These are phyloP conservation scores for Vachellia collinsii DNA, from an alignment of 306 rosid species.

Conservation along the genomic window DNA sequence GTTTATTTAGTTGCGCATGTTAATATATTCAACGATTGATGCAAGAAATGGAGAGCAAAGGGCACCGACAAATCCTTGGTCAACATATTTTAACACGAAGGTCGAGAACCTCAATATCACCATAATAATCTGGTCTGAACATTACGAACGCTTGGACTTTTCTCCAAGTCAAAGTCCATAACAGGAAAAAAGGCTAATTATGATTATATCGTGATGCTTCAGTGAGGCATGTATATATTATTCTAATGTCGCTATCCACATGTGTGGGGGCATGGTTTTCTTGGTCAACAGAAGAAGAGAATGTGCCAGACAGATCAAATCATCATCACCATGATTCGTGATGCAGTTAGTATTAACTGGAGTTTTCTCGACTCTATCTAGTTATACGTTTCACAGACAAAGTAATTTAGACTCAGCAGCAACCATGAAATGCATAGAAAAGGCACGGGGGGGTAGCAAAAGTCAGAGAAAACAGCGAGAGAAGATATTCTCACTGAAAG, in stretches of 20 bases:
- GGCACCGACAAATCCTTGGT: neutral
- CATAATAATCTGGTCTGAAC: neutral
- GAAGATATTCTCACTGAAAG: constrained; percentile 3
- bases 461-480: constrained; percentile 28
- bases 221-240: neutral
- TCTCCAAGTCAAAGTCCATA: neutral
- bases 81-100: neutral
- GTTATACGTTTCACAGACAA: neutral
- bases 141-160: neutral
- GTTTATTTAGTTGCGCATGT: no score
- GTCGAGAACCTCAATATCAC: neutral
- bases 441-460: neutral
- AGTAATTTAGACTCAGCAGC: neutral
- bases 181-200: neutral
- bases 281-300: neutral
- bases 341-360: neutral
- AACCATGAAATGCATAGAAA: constrained; percentile 25
- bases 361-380: neutral
- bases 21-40: neutral
- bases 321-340: neutral
- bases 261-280: neutral
- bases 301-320: neutral
- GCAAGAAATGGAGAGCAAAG: neutral
- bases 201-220: neutral
- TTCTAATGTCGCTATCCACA: neutral